phyloP scores from a whole-genome alignment of 2,329 filamentous ascomycete genomes.

The Malbranchea zuffiana region DNA sequence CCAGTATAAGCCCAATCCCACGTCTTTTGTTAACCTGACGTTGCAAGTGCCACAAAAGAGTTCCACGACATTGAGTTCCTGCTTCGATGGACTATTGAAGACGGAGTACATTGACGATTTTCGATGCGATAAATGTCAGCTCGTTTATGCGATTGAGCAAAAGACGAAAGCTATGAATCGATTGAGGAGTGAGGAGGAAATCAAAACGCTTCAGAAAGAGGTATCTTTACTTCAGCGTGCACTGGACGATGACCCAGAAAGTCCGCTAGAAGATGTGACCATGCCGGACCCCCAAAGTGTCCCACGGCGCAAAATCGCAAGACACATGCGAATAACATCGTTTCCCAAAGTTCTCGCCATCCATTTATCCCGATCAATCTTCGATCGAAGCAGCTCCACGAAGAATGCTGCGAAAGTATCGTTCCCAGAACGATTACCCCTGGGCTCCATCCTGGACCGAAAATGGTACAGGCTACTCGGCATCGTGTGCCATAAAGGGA shows the following conservation, averaged over 20 bases:
- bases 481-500: conserved; percentile 88
- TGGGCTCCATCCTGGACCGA: conserved; percentile 68
- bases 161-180: conserved; percentile 51
- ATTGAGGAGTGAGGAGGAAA: conserved; percentile 44
- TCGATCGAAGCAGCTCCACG: conserved; percentile 64
- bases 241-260: conserved; percentile 72
- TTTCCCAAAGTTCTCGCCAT: conserved; percentile 88
- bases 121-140: conserved; percentile 82
- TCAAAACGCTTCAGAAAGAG: conserved; percentile 43
- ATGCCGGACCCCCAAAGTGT: conserved; percentile 64
- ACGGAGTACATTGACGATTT: conserved; percentile 95
- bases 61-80: conserved; percentile 70
- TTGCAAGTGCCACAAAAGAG: conserved; percentile 77
- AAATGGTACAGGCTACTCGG: conserved; percentile 75
- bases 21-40: conserved; percentile 83
- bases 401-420: conserved; percentile 93
- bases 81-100: conserved; percentile 89
- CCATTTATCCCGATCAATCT: conserved; percentile 88
- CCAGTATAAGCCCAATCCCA: conserved; percentile 71
- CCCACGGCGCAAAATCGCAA: conserved; percentile 73
- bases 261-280: conserved; percentile 56
- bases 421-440: conserved; percentile 74
- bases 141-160: conserved; percentile 63
- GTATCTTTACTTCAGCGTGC: conserved; percentile 57
- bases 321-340: conserved; percentile 72